phyloP scores from a whole-genome alignment of 2,329 filamentous ascomycete genomes.

The Cladophialophora bantiana region DNA sequence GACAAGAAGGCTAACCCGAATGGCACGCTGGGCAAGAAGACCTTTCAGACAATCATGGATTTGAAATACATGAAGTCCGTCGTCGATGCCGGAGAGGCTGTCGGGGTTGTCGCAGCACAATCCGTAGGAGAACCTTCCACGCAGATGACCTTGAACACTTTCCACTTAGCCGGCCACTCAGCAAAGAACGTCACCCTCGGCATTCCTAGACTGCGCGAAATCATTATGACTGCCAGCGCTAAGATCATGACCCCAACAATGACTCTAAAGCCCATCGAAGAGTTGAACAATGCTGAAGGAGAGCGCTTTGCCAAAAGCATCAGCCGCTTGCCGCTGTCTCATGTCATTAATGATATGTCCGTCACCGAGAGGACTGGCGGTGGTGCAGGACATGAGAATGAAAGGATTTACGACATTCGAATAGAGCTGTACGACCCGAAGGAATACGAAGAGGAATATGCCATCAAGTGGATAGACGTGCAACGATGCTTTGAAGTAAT shows the following conservation, averaged over 20 bases:
- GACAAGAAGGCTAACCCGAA: constrained; percentile 63
- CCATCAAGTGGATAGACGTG: constrained; percentile 79
- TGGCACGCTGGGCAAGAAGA: constrained; percentile 67
- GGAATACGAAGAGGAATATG: constrained; percentile 87
- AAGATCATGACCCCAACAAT: constrained; percentile 90
- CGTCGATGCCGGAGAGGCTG: constrained; percentile 93
- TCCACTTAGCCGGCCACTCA: constrained; percentile 98
- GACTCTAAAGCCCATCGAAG: constrained; percentile 79
- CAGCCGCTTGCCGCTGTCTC: constrained; percentile 80
- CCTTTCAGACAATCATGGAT: constrained; percentile 82
- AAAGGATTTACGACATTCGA: constrained; percentile 84
- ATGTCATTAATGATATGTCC: constrained; percentile 80
- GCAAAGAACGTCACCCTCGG: constrained; percentile 98
- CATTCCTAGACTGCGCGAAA: constrained; percentile 96
- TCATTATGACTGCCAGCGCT: constrained; percentile 94
- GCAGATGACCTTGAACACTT: constrained; percentile 99
- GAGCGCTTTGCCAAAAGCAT: constrained; percentile 91
- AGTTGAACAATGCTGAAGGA: constrained; percentile 71
- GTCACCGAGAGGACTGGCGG: constrained; percentile 81
- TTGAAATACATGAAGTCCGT: constrained; percentile 92
- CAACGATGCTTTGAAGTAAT: constrained; percentile 79
- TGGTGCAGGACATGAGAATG: constrained; percentile 71
- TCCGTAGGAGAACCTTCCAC: constrained; percentile 97
- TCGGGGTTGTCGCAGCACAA: constrained; percentile 95
- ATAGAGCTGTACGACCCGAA: constrained; percentile 82